These are phyloP conservation scores for Lasiosphaeria hispida DNA, from an alignment of 495 filamentous ascomycete genomes.

Conservation along the genomic window DNA sequence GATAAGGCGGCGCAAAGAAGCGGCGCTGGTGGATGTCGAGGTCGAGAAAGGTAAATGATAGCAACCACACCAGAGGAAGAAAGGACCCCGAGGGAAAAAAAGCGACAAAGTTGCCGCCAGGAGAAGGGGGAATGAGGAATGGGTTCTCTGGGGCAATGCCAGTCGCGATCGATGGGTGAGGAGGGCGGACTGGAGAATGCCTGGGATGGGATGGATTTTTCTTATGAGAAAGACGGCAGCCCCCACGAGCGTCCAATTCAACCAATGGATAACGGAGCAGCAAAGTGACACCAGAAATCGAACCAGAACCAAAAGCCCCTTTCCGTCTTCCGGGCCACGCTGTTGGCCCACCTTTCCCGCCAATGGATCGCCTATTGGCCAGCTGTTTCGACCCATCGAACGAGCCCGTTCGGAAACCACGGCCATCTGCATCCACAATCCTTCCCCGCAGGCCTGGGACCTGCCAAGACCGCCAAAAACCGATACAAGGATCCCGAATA, in stretches of 20 bases:
- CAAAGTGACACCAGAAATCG: conserved; percentile 29
- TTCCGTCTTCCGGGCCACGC: conserved; percentile 31
- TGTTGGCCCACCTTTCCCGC: too few relatives aligned
- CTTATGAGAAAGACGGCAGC: conserved; percentile 19
- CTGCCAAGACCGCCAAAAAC: too few relatives aligned
- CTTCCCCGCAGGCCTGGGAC: too few relatives aligned
- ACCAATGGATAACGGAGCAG: conserved; percentile 1
- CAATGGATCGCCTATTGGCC: conserved; percentile 1
- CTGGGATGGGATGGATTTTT: conserved; percentile 27
- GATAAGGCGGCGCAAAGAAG: neutral
- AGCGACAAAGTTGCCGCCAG: neutral
- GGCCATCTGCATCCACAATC: neutral
- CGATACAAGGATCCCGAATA: too few relatives aligned
- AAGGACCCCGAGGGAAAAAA: neutral
- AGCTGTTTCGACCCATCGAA: conserved; percentile 6
- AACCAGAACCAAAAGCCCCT: conserved; percentile 23
- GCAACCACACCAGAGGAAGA: neutral
- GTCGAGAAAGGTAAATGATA: neutral
- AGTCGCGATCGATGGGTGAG: conserved; percentile 17
- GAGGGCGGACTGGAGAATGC: conserved; percentile 1
- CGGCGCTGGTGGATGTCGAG: neutral
- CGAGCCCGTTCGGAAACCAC: conserved; percentile 3
- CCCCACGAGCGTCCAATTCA: neutral
- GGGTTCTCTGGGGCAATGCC: conserved; percentile 7
- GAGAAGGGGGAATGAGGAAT: conserved; percentile 1